These are phyloP conservation scores for Diaporthe ampelina DNA, from an alignment of 2,329 filamentous ascomycete species.

Conservation along the genomic window DNA sequence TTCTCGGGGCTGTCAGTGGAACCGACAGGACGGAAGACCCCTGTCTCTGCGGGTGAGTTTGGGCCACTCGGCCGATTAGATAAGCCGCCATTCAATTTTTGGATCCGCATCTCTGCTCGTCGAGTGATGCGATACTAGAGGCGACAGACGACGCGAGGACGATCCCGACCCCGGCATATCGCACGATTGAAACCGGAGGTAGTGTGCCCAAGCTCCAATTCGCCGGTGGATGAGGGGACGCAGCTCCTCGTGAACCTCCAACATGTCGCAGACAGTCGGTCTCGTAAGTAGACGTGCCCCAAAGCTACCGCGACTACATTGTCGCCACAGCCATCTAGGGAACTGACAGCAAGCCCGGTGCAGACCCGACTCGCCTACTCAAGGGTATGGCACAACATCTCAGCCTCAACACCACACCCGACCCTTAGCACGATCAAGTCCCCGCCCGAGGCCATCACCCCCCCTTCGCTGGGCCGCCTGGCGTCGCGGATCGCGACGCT, in stretches of 20 bases:
- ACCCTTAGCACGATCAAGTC: conserved; percentile 68
- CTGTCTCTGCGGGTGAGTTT: conserved; percentile 33
- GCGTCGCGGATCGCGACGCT: conserved; percentile 88
- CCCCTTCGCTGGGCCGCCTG: conserved; percentile 88
- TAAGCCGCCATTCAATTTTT: conserved; percentile 38
- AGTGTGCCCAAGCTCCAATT: background rate
- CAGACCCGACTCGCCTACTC: conserved; percentile 97
- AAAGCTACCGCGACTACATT: background rate
- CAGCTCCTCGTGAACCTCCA: conserved; percentile 51
- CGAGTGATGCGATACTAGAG: conserved; percentile 17
- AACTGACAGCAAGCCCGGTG: conserved; percentile 36
- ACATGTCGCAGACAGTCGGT: conserved; percentile 85
- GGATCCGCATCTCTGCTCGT: conserved; percentile 20
- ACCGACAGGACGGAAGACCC: conserved; percentile 35
- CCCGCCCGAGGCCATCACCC: conserved; percentile 66
- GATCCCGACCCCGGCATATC: background rate
- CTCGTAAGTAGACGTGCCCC: conserved; percentile 68
- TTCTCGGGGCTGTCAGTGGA: conserved; percentile 21
- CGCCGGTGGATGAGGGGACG: conserved; percentile 50
- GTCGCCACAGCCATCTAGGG: background rate
- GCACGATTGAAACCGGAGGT: background rate
- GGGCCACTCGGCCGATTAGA: conserved; percentile 42
- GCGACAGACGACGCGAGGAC: conserved; percentile 13
- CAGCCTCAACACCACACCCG: conserved; percentile 76
- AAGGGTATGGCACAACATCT: conserved; percentile 92